Base-by-base conservation (phyloP, 495 filamentous ascomycete genomes). In the Pseudomonodictys pantanalensis region DNA sequence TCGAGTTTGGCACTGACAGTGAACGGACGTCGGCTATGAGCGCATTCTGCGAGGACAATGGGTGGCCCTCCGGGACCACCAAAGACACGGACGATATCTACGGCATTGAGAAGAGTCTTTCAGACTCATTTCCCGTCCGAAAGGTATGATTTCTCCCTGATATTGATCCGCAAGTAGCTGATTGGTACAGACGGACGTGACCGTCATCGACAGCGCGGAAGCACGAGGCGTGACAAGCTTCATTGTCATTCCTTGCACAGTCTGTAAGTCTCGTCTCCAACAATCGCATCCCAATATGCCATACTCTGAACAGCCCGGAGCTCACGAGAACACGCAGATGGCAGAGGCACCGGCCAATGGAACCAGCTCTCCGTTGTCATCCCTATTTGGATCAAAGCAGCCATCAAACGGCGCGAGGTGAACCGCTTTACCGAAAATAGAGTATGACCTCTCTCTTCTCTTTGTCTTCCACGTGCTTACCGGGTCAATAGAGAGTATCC, bases 341-440 rank as follows among this genome's bases (percentile, higher is more conserved):
- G 73, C 23, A 62, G 55, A 60, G 73, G 73, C 28, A 68, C 42
- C 35, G 73, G 73, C 41, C 41, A 72, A 66, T 71, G 71, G 69
- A 70, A 68, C 56, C 70, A 74, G 58, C 48, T 74, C 26, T 75
- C 73, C 42, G 71, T 74, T 10, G 66, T 56, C 25, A 69, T 74
- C 25, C 73, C 73, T 44, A 68, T 67, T 23, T 65, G 56, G 33
- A 57, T 70, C 54, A 68, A 68, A 57, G 55, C 69, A 30, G 68
- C 67, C 66, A 74, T 75, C 23, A 58, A 54, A 49, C 65, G 63
- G 38, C 70, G 72, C 58, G 52, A 52, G n/a, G 70, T 73, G 22
- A 70, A 71, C 52, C 75, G 73, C 61, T 75, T 75, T 52, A 62
- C 67, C 29, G 57, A 64, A 25, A 58, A 73, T 45, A 60, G 62